Evolutionary conservation across 345 rosid species (phyloP).

Genomic region (Hibiscus syriacus): DNA sequence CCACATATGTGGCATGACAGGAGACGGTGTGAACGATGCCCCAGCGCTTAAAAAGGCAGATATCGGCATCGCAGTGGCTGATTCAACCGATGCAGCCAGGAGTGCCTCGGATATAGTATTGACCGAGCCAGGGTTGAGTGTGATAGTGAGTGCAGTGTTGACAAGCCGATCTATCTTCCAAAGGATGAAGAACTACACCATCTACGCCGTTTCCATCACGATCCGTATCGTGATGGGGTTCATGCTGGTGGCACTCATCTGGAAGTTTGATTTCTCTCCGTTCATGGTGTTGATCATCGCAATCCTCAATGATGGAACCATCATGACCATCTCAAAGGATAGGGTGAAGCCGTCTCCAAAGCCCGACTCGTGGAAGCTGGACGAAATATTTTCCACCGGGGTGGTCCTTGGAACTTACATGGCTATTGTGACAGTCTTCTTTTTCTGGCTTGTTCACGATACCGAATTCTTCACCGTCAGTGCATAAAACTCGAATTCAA

Average conservation of each 20-base stretch:
- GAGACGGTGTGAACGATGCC: slow-evolving; percentile 86
- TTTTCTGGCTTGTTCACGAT: slow-evolving; percentile 63
- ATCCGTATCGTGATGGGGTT: slow-evolving; percentile 79
- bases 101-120: slow-evolving; percentile 75
- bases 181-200: slow-evolving; percentile 92
- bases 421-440: slow-evolving; percentile 50
- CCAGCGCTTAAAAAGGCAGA: slow-evolving; percentile 81
- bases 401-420: slow-evolving; percentile 65
- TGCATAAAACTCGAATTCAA: neutral
- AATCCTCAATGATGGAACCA: slow-evolving; percentile 75
- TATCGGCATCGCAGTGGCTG: slow-evolving; percentile 78
- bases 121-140: slow-evolving; percentile 79
- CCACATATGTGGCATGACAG: slow-evolving; percentile 83
- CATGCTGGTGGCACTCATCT: slow-evolving; percentile 65
- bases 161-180: slow-evolving; percentile 85
- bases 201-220: slow-evolving; percentile 80
- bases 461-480: slow-evolving; percentile 61
- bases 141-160: slow-evolving; percentile 63
- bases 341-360: slow-evolving; percentile 75
- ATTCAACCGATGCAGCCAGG: slow-evolving; percentile 84
- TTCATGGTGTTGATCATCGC: slow-evolving; percentile 84
- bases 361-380: slow-evolving; percentile 81
- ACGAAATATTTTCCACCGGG: slow-evolving; percentile 70
- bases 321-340: slow-evolving; percentile 81
- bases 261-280: slow-evolving; percentile 81